Conservation (phyloP, 805 yeast species). For the Candida cerambycidarum region DNA sequence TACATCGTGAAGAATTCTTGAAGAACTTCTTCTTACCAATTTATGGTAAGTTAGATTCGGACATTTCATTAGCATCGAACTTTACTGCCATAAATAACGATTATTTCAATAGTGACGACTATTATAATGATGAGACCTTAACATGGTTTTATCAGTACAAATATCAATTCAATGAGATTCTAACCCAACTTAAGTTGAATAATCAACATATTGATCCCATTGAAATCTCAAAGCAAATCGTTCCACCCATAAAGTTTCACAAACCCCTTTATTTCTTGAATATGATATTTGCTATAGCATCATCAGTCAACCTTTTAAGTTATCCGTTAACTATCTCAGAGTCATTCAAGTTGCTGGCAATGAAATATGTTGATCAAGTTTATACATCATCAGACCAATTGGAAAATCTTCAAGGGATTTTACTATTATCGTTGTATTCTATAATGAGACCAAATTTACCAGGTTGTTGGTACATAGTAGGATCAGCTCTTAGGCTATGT, state of each 20-base stretch:
- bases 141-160: slow-evolving; percentile 52
- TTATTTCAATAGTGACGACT: slow-evolving; percentile 17
- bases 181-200: slow-evolving; percentile 7
- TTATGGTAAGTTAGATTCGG: slow-evolving; percentile 64
- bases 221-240: slow-evolving; percentile 34
- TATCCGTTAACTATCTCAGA: slow-evolving; percentile 67
- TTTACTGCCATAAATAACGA: slow-evolving; percentile 46
- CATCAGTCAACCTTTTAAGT: slow-evolving; percentile 68
- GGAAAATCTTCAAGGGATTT: slow-evolving; percentile 70
- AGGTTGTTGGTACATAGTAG: slow-evolving; percentile 90
- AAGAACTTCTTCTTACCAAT: slow-evolving; percentile 69
- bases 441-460: slow-evolving; percentile 88
- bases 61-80: slow-evolving; percentile 58
- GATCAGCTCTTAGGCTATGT: slow-evolving; percentile 74
- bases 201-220: slow-evolving; percentile 25
- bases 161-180: slow-evolving; percentile 21
- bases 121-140: slow-evolving; percentile 25
- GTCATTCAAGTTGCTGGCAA: slow-evolving; percentile 67
- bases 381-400: slow-evolving; percentile 59
- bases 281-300: slow-evolving; percentile 77
- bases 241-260: slow-evolving; percentile 48
- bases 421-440: slow-evolving; percentile 68
- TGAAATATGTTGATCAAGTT: slow-evolving; percentile 55
- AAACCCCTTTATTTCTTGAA: slow-evolving; percentile 69
- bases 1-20: slow-evolving; percentile 79